phyloP scores from a whole-genome alignment of 2,329 filamentous ascomycete genomes.

The Colletotrichum australisinense region DNA sequence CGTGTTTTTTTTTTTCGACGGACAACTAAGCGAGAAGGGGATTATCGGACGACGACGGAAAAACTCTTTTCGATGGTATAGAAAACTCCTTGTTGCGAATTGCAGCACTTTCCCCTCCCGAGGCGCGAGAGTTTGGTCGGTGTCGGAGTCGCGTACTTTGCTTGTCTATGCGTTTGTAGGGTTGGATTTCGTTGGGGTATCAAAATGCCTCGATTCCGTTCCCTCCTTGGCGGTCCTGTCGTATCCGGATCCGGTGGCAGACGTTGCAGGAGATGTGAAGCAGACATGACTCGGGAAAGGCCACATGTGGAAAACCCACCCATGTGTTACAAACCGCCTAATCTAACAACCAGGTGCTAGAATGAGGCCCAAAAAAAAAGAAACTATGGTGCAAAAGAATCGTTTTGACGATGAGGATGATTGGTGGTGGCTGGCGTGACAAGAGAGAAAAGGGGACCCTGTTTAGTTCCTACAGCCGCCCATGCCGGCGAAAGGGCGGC shows the following conservation, averaged over 20 bases:
- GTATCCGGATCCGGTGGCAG: conserved; percentile 30
- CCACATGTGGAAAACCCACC: conserved; percentile 35
- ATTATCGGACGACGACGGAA: conserved; percentile 12
- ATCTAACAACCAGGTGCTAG: conserved; percentile 32
- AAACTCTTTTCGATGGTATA: conserved; percentile 25
- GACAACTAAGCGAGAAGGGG: conserved; percentile 11
- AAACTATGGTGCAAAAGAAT: conserved; percentile 34
- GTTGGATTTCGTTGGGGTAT: conserved; percentile 37
- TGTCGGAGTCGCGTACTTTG: conserved; percentile 32
- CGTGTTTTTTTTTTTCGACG: conserved; percentile 17
- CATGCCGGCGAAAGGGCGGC: conserved; percentile 26
- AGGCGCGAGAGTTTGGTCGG: conserved; percentile 26
- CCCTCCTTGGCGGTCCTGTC: conserved; percentile 34
- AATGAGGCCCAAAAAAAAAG: conserved; percentile 17
- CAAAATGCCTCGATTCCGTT: conserved; percentile 37
- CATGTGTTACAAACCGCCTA: conserved; percentile 35
- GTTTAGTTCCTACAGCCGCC: conserved; percentile 32
- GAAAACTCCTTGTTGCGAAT: conserved; percentile 27
- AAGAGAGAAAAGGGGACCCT: conserved; percentile 28
- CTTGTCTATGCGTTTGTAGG: conserved; percentile 32
- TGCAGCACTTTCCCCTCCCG: conserved; percentile 21
- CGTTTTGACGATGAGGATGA: conserved; percentile 16
- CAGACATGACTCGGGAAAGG: conserved; percentile 37
- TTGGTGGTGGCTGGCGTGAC: conserved; percentile 23
- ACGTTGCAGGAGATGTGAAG: conserved; percentile 36